Evolutionary conservation across 129 eudicot genomes (phyloP), one percentile per base, ranked within the genome.

Genomic region (Chrysanthemum seticuspe): DNA sequence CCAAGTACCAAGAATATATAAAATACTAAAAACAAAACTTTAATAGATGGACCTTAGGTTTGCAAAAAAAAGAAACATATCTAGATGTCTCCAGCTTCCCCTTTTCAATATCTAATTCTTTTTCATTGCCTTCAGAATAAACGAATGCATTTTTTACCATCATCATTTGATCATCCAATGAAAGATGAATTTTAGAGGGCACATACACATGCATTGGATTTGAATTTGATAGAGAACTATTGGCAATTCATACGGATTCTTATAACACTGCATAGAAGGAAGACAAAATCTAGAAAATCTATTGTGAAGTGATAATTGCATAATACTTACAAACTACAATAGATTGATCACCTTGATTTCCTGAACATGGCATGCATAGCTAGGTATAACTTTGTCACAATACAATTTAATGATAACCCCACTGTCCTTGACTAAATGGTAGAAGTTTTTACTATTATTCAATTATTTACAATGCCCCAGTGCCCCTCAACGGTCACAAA

Each of bases 51-150:
- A 27, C 34, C 5, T 31, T 31, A 31, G 36, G 36, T 31, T 31
- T 0, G 6, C 36, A 31, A 31, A 31, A 31, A 31, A 31, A 31
- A 4, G 36, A 31, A 56, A 59, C 75, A 71, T 74, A 67, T 74
- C 68, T 81, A 47, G 55, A 61, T n/a, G 59, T 74, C 72, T 75
- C 98, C 9, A 73, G 50, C 68, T 72, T 84, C 72, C 95, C 90
- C 65, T 83, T 83, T 82, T 92, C 98, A 55, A 87, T 78, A 84
- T 92, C 96, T 2, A 72, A 77, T 34, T 67, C 79, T 72, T 72
- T 65, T 27, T 79, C 72, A 64, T 44, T 13, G 70, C 89, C 78
- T 19, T 86, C 82, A 15, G 76, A 73, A 85, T 74, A 78, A 25
- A 64, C 57, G 71, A 67, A 69, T 55, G 76, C 78, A 61, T 71